Conservation (phyloP, 352 stramenopile species). For the Halophytophthora polymorphica region DNA sequence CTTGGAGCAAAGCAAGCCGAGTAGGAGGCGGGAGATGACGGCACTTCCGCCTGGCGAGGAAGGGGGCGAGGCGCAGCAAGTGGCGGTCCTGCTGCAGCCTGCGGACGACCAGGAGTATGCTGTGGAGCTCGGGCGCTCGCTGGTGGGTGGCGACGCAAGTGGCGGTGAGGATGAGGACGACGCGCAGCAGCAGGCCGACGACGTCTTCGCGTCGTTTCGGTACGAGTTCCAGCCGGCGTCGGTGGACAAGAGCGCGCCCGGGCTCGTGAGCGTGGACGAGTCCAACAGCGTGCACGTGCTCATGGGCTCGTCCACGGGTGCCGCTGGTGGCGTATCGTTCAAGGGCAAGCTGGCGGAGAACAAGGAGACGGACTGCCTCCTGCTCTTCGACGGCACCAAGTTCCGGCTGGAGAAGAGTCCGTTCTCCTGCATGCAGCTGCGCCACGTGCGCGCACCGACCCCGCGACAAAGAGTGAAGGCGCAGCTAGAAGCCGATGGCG, state of each 20-base stretch:
- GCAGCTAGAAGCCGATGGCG: constrained; percentile 4
- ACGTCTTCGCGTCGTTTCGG: constrained; percentile 57
- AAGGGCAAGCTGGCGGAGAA: constrained; percentile 75
- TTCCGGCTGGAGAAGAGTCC: constrained; percentile 73
- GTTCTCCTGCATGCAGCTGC: constrained; percentile 69
- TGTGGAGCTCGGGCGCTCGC: constrained; percentile 49
- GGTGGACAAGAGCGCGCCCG: constrained; percentile 57
- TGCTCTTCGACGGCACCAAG: constrained; percentile 69
- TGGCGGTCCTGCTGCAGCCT: constrained; percentile 14
- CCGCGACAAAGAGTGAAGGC: constrained; percentile 16
- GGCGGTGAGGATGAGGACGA: constrained; percentile 4
- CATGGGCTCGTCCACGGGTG: constrained; percentile 49
- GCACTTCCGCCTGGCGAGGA: constrained; percentile 5
- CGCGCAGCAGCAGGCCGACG: constrained; percentile 9
- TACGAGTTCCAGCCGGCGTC: constrained; percentile 87
- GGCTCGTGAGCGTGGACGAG: constrained; percentile 63
- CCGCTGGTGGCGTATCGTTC: constrained; percentile 62
- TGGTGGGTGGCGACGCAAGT: constrained; percentile 10
- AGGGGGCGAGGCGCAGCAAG: constrained; percentile 1
- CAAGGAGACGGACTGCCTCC: constrained; percentile 79
- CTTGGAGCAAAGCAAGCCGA: constrained; percentile 18
- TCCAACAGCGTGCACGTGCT: constrained; percentile 63
- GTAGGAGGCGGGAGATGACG: constrained; percentile 11
- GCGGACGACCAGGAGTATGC: constrained; percentile 54
- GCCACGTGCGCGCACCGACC: constrained; percentile 53